phyloP scores from a whole-genome alignment of 2,329 filamentous ascomycete species.

The Fusarium agapanthi region DNA sequence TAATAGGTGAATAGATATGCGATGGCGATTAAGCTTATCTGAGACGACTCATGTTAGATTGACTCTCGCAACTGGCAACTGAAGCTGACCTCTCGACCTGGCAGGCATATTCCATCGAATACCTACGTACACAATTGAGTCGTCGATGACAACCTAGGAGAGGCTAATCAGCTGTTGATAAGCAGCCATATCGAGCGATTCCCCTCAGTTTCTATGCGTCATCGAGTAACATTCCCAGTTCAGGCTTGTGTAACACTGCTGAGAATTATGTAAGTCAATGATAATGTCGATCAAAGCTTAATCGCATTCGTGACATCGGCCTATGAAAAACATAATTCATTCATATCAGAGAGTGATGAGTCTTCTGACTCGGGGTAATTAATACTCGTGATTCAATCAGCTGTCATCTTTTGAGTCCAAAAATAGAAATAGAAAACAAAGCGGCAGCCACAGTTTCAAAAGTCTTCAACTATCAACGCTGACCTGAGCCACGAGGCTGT shows the following conservation, averaged over 20 bases:
- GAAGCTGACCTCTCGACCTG: neutral
- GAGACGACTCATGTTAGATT: neutral
- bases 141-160: neutral
- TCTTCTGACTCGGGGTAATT: neutral
- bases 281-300: neutral
- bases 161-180: neutral
- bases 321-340: neutral
- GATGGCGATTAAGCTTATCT: neutral
- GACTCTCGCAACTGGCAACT: neutral
- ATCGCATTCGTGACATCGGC: neutral
- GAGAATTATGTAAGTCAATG: neutral
- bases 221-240: neutral
- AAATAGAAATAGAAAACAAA: neutral
- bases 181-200: neutral
- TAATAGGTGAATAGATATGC: neutral
- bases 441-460: neutral
- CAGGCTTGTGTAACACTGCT: neutral
- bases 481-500: neutral
- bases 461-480: neutral
- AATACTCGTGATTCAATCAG: neutral
- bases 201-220: neutral
- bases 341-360: neutral
- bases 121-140: neutral
- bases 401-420: neutral
- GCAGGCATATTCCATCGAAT: neutral